Evolutionary conservation across 2,329 filamentous ascomycete species (phyloP).

Genomic region (Pseudocercospora macadamiae): DNA sequence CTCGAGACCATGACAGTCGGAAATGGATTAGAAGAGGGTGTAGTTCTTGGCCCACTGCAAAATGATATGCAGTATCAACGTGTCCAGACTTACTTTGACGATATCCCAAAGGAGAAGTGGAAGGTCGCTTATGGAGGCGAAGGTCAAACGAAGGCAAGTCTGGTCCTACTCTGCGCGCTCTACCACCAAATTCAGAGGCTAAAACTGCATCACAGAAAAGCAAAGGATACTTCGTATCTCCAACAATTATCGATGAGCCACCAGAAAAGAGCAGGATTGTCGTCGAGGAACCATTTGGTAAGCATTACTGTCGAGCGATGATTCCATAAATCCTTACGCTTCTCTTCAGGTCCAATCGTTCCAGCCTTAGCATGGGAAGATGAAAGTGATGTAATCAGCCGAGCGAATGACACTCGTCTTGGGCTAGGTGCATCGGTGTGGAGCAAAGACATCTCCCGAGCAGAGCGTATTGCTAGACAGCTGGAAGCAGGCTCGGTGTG

Average conservation of each 20-base stretch:
- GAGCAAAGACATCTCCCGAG: constrained; percentile 53
- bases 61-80: constrained; percentile 61
- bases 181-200: constrained; percentile 39
- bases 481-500: constrained; percentile 60
- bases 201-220: constrained; percentile 56
- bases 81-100: constrained; percentile 47
- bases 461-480: constrained; percentile 50
- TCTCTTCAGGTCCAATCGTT: constrained; percentile 53
- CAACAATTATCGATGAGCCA: constrained; percentile 53
- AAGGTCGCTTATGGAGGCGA: not conserved
- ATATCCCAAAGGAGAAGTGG: constrained; percentile 19
- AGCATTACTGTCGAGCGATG: no score
- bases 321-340: no score
- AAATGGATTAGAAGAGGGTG: constrained; percentile 40
- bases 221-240: constrained; percentile 47
- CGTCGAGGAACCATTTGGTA: constrained; percentile 56
- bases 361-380: constrained; percentile 50
- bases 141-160: not conserved
- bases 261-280: constrained; percentile 45
- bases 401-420: constrained; percentile 53
- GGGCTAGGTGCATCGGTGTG: constrained; percentile 60
- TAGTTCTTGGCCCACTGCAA: constrained; percentile 61
- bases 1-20: constrained; percentile 51
- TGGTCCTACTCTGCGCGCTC: not conserved
- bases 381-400: constrained; percentile 51